A percentile compares a stretch with the other conserved stretches of the same genome.
Conservation (phyloP, 2,329 filamentous ascomycete genomes). For the Ascochyta lentis region DNA sequence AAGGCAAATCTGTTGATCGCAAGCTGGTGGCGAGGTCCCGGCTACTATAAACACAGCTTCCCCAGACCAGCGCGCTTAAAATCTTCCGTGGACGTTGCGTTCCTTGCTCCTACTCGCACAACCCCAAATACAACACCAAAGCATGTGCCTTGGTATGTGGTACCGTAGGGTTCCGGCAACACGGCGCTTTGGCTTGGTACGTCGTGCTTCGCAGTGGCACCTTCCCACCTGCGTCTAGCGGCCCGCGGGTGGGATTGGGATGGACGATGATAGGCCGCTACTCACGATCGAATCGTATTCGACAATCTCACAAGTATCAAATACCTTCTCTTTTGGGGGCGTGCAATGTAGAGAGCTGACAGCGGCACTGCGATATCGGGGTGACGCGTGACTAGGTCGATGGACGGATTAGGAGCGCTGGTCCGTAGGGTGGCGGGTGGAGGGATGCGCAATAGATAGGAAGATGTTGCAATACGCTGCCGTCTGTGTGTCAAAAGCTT, state of each 20-base stretch:
- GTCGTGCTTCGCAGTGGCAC: constrained; percentile 32
- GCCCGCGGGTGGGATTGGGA: constrained; percentile 16
- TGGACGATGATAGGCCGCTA: constrained; percentile 23
- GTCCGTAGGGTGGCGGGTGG: constrained; percentile 1
- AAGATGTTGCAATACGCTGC: constrained; percentile 9
- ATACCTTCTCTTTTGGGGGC: constrained; percentile 18
- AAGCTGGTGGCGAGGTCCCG: constrained; percentile 1
- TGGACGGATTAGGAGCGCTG: background rate
- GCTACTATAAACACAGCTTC: constrained; percentile 8
- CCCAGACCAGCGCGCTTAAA: constrained; percentile 9
- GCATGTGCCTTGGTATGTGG: constrained; percentile 10
- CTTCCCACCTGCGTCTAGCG: constrained; percentile 40
- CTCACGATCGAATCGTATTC: constrained; percentile 24
- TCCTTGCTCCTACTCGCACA: constrained; percentile 7
- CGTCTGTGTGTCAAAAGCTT: constrained; percentile 6
- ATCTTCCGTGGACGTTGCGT: constrained; percentile 3
- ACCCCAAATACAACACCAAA: constrained; percentile 16
- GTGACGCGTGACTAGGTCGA: constrained; percentile 2
- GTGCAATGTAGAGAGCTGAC: constrained; percentile 4
- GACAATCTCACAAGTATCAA: constrained; percentile 20
- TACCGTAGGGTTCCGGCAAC: constrained; percentile 18
- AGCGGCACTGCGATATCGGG: constrained; percentile 28
- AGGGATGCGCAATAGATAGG: constrained; percentile 16
- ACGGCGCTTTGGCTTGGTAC: constrained; percentile 14
- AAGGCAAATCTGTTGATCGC: constrained; percentile 10